Percentiles rank a stretch among this genome's conserved stretches.
Conservation (phyloP, 108 stramenopile species). For the Skeletonema potamos region DNA sequence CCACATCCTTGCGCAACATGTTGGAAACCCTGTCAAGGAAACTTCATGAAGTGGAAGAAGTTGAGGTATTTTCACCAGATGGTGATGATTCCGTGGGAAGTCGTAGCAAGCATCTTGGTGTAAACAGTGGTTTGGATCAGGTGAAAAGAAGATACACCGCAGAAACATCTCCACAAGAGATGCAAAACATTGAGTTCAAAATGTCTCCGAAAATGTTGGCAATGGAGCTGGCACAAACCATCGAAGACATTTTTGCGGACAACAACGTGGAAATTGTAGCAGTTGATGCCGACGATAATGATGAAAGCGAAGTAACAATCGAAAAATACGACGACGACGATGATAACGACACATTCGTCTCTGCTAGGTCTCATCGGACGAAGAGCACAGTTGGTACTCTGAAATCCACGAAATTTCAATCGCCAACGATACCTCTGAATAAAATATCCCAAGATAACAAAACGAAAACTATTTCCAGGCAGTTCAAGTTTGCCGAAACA, state of each 20-base stretch:
- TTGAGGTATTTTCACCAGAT: not conserved
- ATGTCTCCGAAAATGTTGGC: conserved; percentile 45
- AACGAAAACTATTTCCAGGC: conserved; percentile 1
- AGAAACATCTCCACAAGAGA: not conserved
- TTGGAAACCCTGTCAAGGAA: conserved; percentile 38
- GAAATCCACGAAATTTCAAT: conserved; percentile 16
- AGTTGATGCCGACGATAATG: conserved; percentile 33
- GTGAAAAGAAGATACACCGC: not conserved
- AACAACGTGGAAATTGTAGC: conserved; percentile 45
- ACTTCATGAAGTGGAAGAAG: conserved; percentile 37
- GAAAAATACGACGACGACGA: not conserved
- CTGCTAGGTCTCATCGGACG: conserved; percentile 23
- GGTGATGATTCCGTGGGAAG: not conserved
- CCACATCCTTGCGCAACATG: conserved; percentile 27
- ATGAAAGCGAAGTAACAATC: conserved; percentile 3
- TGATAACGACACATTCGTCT: conserved; percentile 43
- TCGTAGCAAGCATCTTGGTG: not conserved
- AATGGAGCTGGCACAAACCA: conserved; percentile 35
- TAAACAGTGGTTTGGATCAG: not conserved
- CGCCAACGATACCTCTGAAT: not conserved
- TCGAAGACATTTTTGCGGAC: conserved; percentile 43
- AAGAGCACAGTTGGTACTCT: not conserved
- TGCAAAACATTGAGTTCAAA: conserved; percentile 1
- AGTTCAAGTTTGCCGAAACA: not conserved
- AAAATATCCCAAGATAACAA: not conserved